Percentiles rank a stretch among this genome's conserved stretches.
Conservation (phyloP, 2,329 filamentous ascomycete species). For the Microascus cirrosus region DNA sequence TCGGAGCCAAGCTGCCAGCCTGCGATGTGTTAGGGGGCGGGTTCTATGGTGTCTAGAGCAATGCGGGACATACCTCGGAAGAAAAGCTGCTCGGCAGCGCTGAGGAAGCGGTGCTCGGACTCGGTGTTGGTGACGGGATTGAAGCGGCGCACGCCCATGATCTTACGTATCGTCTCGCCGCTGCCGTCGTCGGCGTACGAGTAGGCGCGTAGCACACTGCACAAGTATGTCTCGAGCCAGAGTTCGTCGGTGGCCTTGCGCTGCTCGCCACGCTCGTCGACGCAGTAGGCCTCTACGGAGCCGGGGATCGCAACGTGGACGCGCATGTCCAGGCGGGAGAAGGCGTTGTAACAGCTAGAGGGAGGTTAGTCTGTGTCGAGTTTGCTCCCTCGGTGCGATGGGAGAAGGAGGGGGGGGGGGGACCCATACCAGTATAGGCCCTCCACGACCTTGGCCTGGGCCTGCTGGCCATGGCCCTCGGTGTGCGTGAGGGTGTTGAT, state of each 20-base stretch:
- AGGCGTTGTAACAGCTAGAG: conserved; percentile 87
- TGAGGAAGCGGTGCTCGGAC: conserved; percentile 89
- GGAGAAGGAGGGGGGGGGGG: not conserved
- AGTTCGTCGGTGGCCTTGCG: conserved; percentile 84
- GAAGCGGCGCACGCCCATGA: conserved; percentile 92
- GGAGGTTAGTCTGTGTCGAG: not conserved
- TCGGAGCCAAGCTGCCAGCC: conserved; percentile 95
- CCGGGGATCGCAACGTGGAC: conserved; percentile 96
- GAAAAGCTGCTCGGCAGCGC: conserved; percentile 89
- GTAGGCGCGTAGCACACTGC: conserved; percentile 86
- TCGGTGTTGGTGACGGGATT: conserved; percentile 98
- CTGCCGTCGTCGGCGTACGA: conserved; percentile 94
- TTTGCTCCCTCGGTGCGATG: too few species aligned
- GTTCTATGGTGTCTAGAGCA: too few species aligned
- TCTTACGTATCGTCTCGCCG: conserved; percentile 89
- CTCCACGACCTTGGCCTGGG: conserved; percentile 73
- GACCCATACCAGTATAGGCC: conserved; percentile 86
- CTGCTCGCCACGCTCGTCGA: conserved; percentile 94
- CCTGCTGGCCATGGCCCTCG: conserved; percentile 58
- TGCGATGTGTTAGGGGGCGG: conserved; percentile 19
- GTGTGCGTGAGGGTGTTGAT: conserved; percentile 96
- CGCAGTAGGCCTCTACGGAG: conserved; percentile 92
- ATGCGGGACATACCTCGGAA: conserved; percentile 57
- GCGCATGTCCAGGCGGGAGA: conserved; percentile 95
- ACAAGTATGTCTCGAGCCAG: conserved; percentile 96